A percentile compares a stretch with the other conserved stretches of the same genome.
phyloP scores from a whole-genome alignment of 805 yeast genomes.

The Nakazawaea peltata region DNA sequence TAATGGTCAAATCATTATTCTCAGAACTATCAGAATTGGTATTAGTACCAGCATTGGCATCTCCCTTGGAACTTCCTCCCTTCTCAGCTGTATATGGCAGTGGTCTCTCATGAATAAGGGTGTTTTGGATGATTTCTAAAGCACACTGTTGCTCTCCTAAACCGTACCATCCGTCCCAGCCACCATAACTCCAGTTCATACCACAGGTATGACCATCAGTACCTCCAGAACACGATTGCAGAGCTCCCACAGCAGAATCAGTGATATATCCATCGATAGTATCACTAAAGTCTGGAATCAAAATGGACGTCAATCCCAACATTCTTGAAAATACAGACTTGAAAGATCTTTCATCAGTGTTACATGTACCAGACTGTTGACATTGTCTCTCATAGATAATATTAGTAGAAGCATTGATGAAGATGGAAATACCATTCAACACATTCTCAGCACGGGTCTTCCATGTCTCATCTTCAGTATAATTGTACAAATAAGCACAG shows the following conservation, averaged over 20 bases:
- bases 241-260: constrained; percentile 31
- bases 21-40: constrained; percentile 38
- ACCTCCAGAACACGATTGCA: constrained; percentile 36
- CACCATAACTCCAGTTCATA: constrained; percentile 26
- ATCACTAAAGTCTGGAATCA: constrained; percentile 51
- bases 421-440: constrained; percentile 45
- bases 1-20: constrained; percentile 36
- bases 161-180: constrained; percentile 31
- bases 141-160: constrained; percentile 40
- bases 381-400: constrained; percentile 82
- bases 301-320: constrained; percentile 62
- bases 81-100: constrained; percentile 23
- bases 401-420: constrained; percentile 38
- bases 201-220: constrained; percentile 36
- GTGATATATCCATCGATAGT: constrained; percentile 16
- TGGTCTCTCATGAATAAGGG: constrained; percentile 20
- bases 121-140: constrained; percentile 24
- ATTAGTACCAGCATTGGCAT: constrained; percentile 34
- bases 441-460: constrained; percentile 46
- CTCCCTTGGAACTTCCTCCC: constrained; percentile 9
- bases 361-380: constrained; percentile 55
- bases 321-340: constrained; percentile 76
- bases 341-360: constrained; percentile 88
- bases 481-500: constrained; percentile 70
- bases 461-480: constrained; percentile 65